Base-by-base conservation (phyloP, 441 rosid species). In the Euphorbia corollata region DNA sequence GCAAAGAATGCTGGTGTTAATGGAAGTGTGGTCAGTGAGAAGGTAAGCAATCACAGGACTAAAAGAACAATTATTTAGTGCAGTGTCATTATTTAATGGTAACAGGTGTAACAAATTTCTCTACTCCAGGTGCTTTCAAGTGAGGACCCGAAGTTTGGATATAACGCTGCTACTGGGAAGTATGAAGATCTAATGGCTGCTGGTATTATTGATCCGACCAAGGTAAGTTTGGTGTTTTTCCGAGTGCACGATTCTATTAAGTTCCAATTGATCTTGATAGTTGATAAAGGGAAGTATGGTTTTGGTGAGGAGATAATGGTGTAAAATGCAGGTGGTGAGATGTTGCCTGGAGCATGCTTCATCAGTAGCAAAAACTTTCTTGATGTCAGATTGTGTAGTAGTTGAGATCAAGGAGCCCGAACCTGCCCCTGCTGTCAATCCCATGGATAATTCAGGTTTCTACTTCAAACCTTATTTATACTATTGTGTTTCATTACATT, bases 111-210 rank as follows among this genome's bases (percentile, higher is more conserved):
- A n/a, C n/a, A n/a, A 38, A 7, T 4, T 38, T 38, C 7, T 38
- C 43, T 41, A 8, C 47, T 41, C 16, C 79, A 88, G 98, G 91
- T 92, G 24, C 90, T 92, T 16, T 80, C 94, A 1, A 86, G 69
- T 7, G 94, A 87, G 67, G 70, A 88, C 71, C 72, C 73, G 0
- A 85, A 69, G 69, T 83, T 62, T 18, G 98, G 98, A n/a, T 92
- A 79, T 81, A 92, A 92, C 64, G 97, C 98, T n/a, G 92, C 96
- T 30, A 92, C 92, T 0, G 98, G 97, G 67, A 84, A 83, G 10
- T 92, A 90, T n/a, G 97, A 92, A 70, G 97, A 92, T 82, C 71
- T 92, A n/a, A 90, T 92, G 98, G 82, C 94, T 69, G 97, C 89
- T 66, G 97, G 97, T 58, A 92, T 92, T 64, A 92, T 92, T 11